Evolutionary conservation across 2,329 filamentous ascomycete species (phyloP).

Genomic region (Beauveria bassiana): DNA sequence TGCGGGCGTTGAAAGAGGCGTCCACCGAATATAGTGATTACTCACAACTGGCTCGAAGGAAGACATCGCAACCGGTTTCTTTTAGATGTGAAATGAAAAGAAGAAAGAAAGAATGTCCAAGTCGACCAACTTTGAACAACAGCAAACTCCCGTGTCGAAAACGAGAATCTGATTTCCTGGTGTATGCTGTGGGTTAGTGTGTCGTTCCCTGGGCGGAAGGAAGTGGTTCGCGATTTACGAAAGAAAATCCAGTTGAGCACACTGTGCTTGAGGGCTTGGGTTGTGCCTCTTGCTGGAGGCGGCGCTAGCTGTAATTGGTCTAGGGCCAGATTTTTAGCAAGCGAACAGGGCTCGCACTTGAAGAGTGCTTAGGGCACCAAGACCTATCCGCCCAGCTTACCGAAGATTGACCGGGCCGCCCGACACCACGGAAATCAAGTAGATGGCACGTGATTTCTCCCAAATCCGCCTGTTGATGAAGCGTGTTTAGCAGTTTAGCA

Average conservation of each 20-base stretch:
- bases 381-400: conserved; percentile 25
- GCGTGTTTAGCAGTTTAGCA: not conserved
- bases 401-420: conserved; percentile 23
- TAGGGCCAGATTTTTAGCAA: conserved; percentile 23
- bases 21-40: conserved; percentile 19
- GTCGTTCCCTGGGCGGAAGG: conserved; percentile 25
- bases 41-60: conserved; percentile 65
- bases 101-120: conserved; percentile 26
- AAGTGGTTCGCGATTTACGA: conserved; percentile 31
- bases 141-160: conserved; percentile 29
- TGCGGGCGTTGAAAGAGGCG: not conserved
- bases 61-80: conserved; percentile 49
- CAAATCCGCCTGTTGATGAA: not conserved
- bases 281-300: conserved; percentile 28
- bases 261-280: conserved; percentile 23
- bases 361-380: conserved; percentile 32
- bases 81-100: conserved; percentile 23
- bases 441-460: not conserved
- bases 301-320: conserved; percentile 26
- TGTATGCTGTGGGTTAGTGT: conserved; percentile 36
- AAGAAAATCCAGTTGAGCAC: conserved; percentile 31
- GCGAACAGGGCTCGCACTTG: conserved; percentile 27
- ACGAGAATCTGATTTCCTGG: conserved; percentile 29
- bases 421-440: not conserved
- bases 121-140: conserved; percentile 22